Conservation (phyloP, 805 yeast species). For the Komagataella pastoris region DNA sequence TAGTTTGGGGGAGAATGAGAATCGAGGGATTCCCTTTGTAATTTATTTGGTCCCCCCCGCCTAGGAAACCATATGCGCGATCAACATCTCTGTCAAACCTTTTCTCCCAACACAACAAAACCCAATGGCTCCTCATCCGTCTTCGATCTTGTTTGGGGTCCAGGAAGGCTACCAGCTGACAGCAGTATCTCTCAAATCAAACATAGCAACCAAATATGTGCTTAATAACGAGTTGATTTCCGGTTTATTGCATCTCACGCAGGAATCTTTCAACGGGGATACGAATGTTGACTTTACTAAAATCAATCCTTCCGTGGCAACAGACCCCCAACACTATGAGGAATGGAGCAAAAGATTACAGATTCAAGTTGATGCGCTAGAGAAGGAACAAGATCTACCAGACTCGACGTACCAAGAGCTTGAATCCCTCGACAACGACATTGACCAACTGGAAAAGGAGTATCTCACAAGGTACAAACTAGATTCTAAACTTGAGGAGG, state of each 20-base stretch:
- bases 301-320: neutral
- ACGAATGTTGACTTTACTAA: neutral
- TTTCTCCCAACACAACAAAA: neutral
- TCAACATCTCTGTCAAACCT: neutral
- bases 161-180: slow-evolving; percentile 4
- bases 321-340: neutral
- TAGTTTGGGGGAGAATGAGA: neutral
- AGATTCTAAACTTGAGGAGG: slow-evolving; percentile 3
- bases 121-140: slow-evolving; percentile 2
- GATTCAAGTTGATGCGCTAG: neutral
- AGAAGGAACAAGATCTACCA: neutral
- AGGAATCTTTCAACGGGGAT: slow-evolving; percentile 1
- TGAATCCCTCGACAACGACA: slow-evolving; percentile 4
- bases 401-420: slow-evolving; percentile 4
- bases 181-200: slow-evolving; percentile 18
- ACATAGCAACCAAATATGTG: slow-evolving; percentile 18
- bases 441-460: slow-evolving; percentile 9
- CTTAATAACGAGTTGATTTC: slow-evolving; percentile 17
- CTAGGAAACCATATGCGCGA: neutral
- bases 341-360: neutral
- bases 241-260: slow-evolving; percentile 3
- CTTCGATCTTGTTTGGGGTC: slow-evolving; percentile 5
- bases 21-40: neutral
- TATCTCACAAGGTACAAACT: slow-evolving; percentile 7
- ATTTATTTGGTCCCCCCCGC: neutral